These are phyloP conservation scores for Candida sp. DNA, from an alignment of 1,139 yeast genomes.

Conservation along the genomic window DNA sequence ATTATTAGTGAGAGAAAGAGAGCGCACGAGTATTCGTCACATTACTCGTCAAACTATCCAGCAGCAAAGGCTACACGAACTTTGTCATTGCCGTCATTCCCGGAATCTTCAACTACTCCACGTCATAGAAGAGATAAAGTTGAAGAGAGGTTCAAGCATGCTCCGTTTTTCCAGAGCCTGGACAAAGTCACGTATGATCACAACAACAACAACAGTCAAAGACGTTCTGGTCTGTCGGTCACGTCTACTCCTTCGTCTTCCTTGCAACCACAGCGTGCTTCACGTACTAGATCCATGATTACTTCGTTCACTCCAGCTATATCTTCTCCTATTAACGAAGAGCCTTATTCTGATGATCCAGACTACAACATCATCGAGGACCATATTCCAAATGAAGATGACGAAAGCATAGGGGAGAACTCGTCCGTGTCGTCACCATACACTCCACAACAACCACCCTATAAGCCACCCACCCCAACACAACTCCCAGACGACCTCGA, in stretches of 20 bases:
- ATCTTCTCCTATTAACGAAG: conserved; percentile 48
- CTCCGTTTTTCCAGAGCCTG: conserved; percentile 40
- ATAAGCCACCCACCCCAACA: conserved; percentile 16
- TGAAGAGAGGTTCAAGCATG: conserved; percentile 53
- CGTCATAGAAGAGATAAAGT: conserved; percentile 47
- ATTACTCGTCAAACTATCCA: conserved; percentile 20
- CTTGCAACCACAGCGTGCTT: conserved; percentile 42
- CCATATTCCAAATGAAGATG: conserved; percentile 19
- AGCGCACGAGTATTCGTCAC: conserved; percentile 9
- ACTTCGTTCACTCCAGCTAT: conserved; percentile 31
- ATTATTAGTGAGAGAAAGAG: conserved; percentile 12
- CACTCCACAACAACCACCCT: conserved; percentile 48
- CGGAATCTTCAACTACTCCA: conserved; percentile 38
- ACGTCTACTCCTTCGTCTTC: conserved; percentile 2
- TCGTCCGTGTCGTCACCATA: conserved; percentile 35
- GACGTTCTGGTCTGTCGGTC: conserved; percentile 3
- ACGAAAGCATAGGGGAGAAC: conserved; percentile 10
- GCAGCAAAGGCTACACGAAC: conserved; percentile 66
- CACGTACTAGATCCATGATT: conserved; percentile 50
- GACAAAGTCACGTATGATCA: conserved; percentile 39
- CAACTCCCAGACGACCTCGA: conserved; percentile 42
- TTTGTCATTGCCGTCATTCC: conserved; percentile 63
- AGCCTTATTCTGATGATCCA: conserved; percentile 25
- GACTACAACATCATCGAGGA: conserved; percentile 21
- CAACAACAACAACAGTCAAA: conserved; percentile 29